Conservation (phyloP, 2,329 filamentous ascomycete species). For the Fusarium annulatum region DNA sequence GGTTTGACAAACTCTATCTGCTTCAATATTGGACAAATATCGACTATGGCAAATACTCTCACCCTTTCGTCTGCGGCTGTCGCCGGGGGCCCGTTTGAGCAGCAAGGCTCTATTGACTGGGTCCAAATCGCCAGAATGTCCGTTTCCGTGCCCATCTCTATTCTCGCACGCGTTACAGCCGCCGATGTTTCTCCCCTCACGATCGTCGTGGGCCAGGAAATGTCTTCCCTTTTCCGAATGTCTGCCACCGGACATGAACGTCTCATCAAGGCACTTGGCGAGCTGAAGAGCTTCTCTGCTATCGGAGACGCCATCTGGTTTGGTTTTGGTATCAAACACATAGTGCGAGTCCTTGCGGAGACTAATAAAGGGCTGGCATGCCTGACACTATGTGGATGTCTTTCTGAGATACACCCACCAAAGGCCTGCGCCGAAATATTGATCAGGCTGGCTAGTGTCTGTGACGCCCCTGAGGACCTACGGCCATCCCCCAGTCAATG, state of each 20-base stretch:
- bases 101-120: neutral
- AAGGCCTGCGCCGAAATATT: neutral
- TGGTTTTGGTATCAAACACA: neutral
- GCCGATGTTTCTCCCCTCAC: neutral
- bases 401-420: accelerated
- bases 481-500: accelerated
- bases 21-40: neutral
- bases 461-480: neutral
- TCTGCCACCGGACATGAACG: neutral
- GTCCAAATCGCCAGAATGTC: neutral
- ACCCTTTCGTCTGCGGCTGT: accelerated
- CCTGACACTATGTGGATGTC: accelerated
- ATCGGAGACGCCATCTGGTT: neutral
- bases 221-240: accelerated
- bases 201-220: accelerated
- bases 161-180: neutral
- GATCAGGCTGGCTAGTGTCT: accelerated
- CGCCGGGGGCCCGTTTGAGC: accelerated
- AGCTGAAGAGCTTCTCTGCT: neutral
- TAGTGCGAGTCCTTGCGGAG: neutral
- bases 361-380: accelerated
- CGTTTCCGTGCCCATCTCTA: accelerated
- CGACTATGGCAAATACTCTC: neutral
- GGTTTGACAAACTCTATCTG: neutral
- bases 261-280: accelerated